Evolutionary conservation across 805 yeast genomes (phyloP).

Genomic region (Ogataea trehaloabstinens): DNA sequence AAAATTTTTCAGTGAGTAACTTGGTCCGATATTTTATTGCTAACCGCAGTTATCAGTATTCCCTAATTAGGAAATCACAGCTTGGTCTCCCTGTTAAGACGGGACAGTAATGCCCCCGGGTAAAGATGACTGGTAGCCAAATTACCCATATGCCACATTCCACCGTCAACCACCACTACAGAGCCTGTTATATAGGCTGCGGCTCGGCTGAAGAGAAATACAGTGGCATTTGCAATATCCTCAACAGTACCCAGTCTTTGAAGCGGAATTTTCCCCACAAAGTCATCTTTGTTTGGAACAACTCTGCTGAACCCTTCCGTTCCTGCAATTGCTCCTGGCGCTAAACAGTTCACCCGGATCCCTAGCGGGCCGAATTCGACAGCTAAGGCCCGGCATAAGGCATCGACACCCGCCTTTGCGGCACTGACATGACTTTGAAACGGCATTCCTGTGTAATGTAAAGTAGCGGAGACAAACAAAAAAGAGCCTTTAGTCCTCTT

Average conservation of each 20-base stretch:
- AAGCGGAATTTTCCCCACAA: slow-evolving; percentile 54
- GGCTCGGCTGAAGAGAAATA: slow-evolving; percentile 80
- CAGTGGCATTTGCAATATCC: slow-evolving; percentile 88
- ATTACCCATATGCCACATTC: slow-evolving; percentile 76
- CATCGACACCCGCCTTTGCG: slow-evolving; percentile 95
- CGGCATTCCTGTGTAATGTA: slow-evolving; percentile 87
- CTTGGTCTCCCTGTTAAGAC: slow-evolving; percentile 25
- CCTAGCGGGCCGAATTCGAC: slow-evolving; percentile 93
- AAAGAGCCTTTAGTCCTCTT: slow-evolving; percentile 66
- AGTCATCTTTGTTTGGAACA: slow-evolving; percentile 39
- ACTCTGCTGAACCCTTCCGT: slow-evolving; percentile 85
- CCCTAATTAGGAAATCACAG: slow-evolving; percentile 11
- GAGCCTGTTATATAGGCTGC: slow-evolving; percentile 77
- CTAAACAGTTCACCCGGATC: slow-evolving; percentile 76
- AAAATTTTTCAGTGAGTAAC: too few species aligned
- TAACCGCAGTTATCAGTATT: slow-evolving; percentile 1
- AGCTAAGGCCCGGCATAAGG: slow-evolving; percentile 77
- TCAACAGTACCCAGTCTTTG: slow-evolving; percentile 65
- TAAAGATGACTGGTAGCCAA: slow-evolving; percentile 33
- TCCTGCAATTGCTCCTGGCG: slow-evolving; percentile 86
- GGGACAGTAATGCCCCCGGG: slow-evolving; percentile 40
- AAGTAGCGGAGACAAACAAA: slow-evolving; percentile 81
- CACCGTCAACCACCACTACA: slow-evolving; percentile 84
- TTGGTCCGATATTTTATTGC: too few species aligned
- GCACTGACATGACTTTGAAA: slow-evolving; percentile 90